Percentiles rank a stretch among this genome's conserved stretches.
phyloP scores from a whole-genome alignment of 2,329 filamentous ascomycete genomes.

The Scolecobasidium constrictum region DNA sequence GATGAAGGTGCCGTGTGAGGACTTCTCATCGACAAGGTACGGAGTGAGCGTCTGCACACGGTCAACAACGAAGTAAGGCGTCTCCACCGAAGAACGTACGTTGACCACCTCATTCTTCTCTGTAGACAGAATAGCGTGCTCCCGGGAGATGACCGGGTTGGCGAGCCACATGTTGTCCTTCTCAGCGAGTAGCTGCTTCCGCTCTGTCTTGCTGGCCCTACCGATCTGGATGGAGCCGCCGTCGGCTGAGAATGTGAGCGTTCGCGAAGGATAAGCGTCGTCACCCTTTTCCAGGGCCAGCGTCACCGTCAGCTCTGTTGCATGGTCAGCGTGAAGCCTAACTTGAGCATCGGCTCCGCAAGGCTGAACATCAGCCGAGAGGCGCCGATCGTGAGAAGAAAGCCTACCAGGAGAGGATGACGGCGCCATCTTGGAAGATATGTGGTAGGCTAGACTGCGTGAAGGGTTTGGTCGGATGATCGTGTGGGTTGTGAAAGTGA shows the following conservation, averaged over 20 bases:
- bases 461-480: no score
- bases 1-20: constrained; percentile 52
- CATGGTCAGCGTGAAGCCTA: constrained; percentile 3
- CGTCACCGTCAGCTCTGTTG: constrained; percentile 2
- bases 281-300: constrained; percentile 21
- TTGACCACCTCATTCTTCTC: constrained; percentile 8
- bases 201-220: constrained; percentile 32
- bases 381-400: background rate
- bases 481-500: no score
- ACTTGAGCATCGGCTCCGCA: background rate
- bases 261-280: constrained; percentile 30
- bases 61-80: constrained; percentile 2
- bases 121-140: constrained; percentile 45
- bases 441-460: no score
- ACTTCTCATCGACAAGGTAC: constrained; percentile 43
- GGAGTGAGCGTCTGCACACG: constrained; percentile 16
- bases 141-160: constrained; percentile 59
- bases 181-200: constrained; percentile 25
- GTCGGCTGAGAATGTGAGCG: constrained; percentile 9
- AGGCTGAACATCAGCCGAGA: background rate
- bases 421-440: no score
- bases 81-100: background rate
- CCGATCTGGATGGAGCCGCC: constrained; percentile 26
- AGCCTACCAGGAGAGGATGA: no score
- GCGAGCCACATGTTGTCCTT: constrained; percentile 56